These are phyloP conservation scores for Pleoardoris graminearum DNA, from an alignment of 2,329 filamentous ascomycete genomes.

Conservation along the genomic window DNA sequence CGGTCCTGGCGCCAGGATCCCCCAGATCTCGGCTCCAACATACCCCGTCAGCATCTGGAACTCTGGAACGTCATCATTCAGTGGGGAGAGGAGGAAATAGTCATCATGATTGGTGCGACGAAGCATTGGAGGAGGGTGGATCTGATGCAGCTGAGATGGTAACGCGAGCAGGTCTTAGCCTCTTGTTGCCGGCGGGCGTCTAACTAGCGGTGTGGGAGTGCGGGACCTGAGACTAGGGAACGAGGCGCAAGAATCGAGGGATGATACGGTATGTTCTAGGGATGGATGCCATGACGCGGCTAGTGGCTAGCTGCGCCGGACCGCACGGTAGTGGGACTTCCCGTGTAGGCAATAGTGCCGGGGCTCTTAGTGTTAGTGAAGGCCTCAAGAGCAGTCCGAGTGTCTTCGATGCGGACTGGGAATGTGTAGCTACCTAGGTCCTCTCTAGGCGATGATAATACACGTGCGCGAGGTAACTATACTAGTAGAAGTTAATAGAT, in stretches of 20 bases:
- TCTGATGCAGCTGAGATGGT: neutral
- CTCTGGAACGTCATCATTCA: neutral
- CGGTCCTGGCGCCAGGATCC: neutral
- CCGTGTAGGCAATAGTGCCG: neutral
- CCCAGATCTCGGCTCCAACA: neutral
- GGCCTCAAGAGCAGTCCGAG: neutral
- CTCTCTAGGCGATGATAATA: too few species aligned
- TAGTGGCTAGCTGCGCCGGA: neutral
- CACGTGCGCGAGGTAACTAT: too few species aligned
- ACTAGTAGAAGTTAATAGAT: too few species aligned
- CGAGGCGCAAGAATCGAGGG: neutral
- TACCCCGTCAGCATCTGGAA: neutral
- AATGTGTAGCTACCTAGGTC: too few species aligned
- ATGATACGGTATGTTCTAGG: neutral
- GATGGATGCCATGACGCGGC: neutral
- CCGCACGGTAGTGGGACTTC: neutral
- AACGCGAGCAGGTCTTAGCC: neutral
- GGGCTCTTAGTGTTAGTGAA: neutral
- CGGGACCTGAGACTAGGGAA: neutral
- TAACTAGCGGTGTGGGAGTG: constrained; percentile 8
- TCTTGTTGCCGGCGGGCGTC: neutral
- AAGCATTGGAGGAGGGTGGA: neutral
- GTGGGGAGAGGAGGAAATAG: too few species aligned
- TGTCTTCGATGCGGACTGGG: too few species aligned
- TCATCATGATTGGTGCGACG: too few species aligned